Percentiles rank a stretch among this genome's conserved stretches.
Evolutionary conservation across 192 early-diverging fungal species (phyloP).

Genomic region (Coemansia furcata): DNA sequence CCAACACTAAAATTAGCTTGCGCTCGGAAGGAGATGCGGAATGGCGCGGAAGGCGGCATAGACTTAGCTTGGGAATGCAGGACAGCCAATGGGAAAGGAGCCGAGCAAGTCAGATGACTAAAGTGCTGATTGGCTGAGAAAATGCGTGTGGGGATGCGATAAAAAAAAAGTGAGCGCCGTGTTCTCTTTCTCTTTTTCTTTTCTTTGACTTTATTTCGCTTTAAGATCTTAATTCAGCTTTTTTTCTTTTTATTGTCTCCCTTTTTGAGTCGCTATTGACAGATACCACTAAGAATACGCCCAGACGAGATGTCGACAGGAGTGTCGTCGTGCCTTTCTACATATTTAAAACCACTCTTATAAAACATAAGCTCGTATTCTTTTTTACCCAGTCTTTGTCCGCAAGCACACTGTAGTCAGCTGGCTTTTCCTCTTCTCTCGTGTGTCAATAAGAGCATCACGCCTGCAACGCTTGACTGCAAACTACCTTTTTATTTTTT

Average conservation of each 20-base stretch:
- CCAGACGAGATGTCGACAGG: neutral
- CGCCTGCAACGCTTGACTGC: neutral
- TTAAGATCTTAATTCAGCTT: neutral
- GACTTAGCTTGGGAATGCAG: too few relatives aligned
- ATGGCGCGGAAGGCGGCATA: neutral
- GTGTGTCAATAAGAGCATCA: neutral
- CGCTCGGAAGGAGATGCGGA: too few relatives aligned
- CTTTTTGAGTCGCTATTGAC: neutral
- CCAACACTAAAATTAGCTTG: too few relatives aligned
- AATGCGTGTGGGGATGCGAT: neutral
- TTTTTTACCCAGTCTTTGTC: neutral
- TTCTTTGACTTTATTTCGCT: neutral
- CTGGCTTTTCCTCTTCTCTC: neutral
- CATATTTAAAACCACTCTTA: neutral
- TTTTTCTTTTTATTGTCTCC: conserved; percentile 2
- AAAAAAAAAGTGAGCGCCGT: neutral
- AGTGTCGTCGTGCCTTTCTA: neutral
- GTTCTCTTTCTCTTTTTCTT: neutral
- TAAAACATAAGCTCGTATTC: neutral
- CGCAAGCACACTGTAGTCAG: neutral
- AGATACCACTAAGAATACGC: neutral
- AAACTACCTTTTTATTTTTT: conserved; percentile 3
- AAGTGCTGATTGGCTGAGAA: neutral
- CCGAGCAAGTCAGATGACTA: neutral
- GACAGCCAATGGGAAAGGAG: too few relatives aligned